These are phyloP conservation scores for Beauveria rudraprayagi DNA, from an alignment of 2,329 filamentous ascomycete genomes.

Conservation along the genomic window DNA sequence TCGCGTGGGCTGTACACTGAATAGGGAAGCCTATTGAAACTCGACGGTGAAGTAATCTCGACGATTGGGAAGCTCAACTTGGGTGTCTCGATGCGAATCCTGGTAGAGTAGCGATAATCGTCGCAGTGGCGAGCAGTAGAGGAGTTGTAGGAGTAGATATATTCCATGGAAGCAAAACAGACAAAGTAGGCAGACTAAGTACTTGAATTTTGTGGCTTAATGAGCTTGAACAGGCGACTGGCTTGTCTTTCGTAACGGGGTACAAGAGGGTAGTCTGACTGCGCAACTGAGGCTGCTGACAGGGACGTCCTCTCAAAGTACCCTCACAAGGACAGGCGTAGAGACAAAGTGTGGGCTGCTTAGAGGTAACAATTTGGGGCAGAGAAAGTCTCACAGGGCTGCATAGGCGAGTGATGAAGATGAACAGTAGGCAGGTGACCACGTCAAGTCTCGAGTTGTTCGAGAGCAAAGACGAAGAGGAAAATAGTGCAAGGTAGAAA, in stretches of 20 bases:
- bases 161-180: background rate
- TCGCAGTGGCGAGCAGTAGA: background rate
- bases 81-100: background rate
- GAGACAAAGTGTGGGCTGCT: background rate
- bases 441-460: background rate
- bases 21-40: too few species aligned
- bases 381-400: background rate
- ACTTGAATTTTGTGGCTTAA: background rate
- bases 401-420: background rate
- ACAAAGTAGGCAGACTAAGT: background rate
- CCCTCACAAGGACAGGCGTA: slow-evolving; percentile 1
- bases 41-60: background rate
- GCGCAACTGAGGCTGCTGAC: slow-evolving; percentile 6
- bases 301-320: background rate
- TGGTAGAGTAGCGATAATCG: background rate
- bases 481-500: background rate
- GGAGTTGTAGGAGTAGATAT: background rate
- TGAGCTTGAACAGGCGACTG: background rate
- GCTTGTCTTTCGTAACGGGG: background rate
- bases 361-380: background rate
- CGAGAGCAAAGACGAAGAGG: background rate
- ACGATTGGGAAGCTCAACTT: background rate
- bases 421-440: slow-evolving; percentile 5
- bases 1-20: background rate
- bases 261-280: slow-evolving; percentile 9